Evolutionary conservation across 2,329 filamentous ascomycete species (phyloP).

Genomic region (Aspergillus aculeatus): DNA sequence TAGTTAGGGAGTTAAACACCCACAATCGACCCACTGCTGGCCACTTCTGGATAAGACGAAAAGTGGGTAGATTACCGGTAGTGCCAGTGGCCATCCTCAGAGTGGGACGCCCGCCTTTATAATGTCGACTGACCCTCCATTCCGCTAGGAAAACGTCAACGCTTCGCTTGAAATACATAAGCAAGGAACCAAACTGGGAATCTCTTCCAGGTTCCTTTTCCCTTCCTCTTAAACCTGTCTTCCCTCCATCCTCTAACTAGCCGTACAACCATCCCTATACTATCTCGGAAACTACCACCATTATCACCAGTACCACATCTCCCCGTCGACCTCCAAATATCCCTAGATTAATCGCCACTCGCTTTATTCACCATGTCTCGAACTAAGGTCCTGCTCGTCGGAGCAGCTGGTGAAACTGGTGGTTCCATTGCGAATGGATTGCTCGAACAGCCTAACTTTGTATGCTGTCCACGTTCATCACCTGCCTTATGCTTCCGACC

Average conservation of each 20-base stretch:
- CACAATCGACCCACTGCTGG: constrained; percentile 34
- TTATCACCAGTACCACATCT: background rate
- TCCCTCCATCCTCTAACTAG: background rate
- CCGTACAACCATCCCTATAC: background rate
- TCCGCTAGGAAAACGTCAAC: constrained; percentile 16
- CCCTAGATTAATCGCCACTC: constrained; percentile 8
- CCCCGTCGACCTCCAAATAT: background rate
- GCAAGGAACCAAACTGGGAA: constrained; percentile 4
- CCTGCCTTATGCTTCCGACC: constrained; percentile 6
- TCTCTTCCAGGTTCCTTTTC: background rate
- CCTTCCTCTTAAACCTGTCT: constrained; percentile 1
- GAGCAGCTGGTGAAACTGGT: constrained; percentile 42
- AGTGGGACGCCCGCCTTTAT: constrained; percentile 34
- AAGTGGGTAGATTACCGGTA: constrained; percentile 27
- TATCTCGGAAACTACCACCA: background rate
- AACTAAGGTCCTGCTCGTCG: constrained; percentile 39
- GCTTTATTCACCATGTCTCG: constrained; percentile 30
- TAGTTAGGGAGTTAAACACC: constrained; percentile 25
- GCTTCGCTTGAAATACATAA: constrained; percentile 11
- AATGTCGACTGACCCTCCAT: constrained; percentile 32
- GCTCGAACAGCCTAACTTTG: constrained; percentile 29
- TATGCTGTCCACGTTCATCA: constrained; percentile 10
- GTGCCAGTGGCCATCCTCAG: constrained; percentile 23
- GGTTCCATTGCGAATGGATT: constrained; percentile 40
- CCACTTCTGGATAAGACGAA: constrained; percentile 29